phyloP scores from a whole-genome alignment of 2,329 filamentous ascomycete species.

The Aureobasidium mangrovei region DNA sequence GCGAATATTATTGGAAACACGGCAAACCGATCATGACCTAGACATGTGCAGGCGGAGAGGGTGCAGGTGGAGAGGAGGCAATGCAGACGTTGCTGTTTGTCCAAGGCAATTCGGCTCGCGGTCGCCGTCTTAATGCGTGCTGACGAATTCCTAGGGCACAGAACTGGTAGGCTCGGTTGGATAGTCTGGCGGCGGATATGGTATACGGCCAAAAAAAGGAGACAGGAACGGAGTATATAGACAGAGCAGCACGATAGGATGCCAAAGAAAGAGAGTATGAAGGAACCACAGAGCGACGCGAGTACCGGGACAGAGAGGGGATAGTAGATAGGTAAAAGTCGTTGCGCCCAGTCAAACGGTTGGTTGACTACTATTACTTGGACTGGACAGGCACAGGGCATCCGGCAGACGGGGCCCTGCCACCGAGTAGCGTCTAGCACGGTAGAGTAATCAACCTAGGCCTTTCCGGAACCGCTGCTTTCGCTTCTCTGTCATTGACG shows the following conservation, averaged over 20 bases:
- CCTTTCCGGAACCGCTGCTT: slow-evolving; percentile 5
- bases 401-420: not conserved
- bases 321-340: slow-evolving; percentile 8
- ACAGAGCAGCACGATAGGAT: not conserved
- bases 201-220: not conserved
- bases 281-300: not conserved
- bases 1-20: not conserved
- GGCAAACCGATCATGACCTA: not conserved
- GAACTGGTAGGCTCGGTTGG: not conserved
- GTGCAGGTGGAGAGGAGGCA: not conserved
- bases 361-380: not conserved
- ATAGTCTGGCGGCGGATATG: not conserved
- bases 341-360: slow-evolving; percentile 5
- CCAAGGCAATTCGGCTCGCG: not conserved
- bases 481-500: slow-evolving; percentile 1
- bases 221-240: not conserved
- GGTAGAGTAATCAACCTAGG: not conserved
- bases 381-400: not conserved
- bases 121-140: not conserved
- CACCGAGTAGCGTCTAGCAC: not conserved
- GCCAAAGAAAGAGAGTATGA: not conserved
- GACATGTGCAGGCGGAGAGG: not conserved
- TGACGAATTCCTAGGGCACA: not conserved
- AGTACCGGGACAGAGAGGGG: slow-evolving; percentile 2
- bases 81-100: not conserved